Conservation (phyloP, 176 grass and related monocot genomes). For the Triticum dicoccoides region DNA sequence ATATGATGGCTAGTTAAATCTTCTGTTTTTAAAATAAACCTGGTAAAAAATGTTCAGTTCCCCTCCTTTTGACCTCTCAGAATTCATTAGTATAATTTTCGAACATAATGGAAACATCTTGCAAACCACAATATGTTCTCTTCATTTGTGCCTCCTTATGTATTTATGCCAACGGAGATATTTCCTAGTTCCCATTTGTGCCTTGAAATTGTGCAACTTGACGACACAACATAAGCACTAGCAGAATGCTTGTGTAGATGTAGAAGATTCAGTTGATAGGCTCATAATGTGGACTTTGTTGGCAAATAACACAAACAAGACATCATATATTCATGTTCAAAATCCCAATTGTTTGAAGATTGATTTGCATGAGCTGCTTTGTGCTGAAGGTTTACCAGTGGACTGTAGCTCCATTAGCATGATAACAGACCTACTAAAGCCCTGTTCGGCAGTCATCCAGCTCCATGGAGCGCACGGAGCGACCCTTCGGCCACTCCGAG, state of each 20-base stretch:
- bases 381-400: not conserved
- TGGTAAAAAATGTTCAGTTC: not conserved
- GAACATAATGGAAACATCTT: not conserved
- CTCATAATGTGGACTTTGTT: not conserved
- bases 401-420: slow-evolving; percentile 1
- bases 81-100: not conserved
- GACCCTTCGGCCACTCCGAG: too few relatives aligned
- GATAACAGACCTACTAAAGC: not conserved
- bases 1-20: not conserved
- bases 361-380: not conserved
- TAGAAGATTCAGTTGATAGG: not conserved
- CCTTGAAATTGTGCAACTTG: not conserved
- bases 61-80: not conserved
- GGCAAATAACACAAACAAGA: not conserved
- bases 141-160: not conserved
- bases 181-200: not conserved
- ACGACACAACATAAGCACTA: not conserved
- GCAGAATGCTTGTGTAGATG: not conserved
- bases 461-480: too few relatives aligned
- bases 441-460: too few relatives aligned
- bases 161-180: not conserved
- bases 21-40: not conserved
- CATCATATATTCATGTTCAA: not conserved
- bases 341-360: not conserved
- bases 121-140: not conserved